Evolutionary conservation across 768 basidiomycete species (phyloP).

Genomic region (Chiua virens): DNA sequence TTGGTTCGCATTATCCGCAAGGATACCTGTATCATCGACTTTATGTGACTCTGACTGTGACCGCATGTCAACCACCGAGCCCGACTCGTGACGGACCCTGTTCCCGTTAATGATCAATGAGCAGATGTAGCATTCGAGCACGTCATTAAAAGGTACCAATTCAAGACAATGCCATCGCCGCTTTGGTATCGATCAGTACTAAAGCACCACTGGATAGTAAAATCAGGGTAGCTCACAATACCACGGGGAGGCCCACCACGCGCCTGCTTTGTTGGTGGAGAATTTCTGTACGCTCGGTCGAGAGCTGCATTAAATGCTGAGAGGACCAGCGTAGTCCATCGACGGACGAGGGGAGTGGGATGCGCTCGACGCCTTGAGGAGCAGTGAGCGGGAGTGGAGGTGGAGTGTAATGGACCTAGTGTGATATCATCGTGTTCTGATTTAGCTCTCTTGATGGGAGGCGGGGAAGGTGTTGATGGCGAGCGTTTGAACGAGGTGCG

Average conservation of each 20-base stretch:
- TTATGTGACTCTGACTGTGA: background rate
- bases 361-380: constrained; percentile 29
- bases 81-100: constrained; percentile 15
- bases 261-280: constrained; percentile 23
- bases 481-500: constrained; percentile 12
- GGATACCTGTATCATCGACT: background rate
- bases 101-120: constrained; percentile 12
- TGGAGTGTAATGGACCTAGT: background rate
- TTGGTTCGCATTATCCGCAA: background rate
- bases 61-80: background rate
- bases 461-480: constrained; percentile 1
- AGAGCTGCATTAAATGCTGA: constrained; percentile 12
- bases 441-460: constrained; percentile 21
- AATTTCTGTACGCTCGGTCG: constrained; percentile 13
- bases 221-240: constrained; percentile 21
- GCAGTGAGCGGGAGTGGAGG: constrained; percentile 21
- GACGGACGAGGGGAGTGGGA: constrained; percentile 13
- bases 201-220: background rate
- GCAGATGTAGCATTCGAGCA: background rate
- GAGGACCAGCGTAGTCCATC: constrained; percentile 10
- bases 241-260: constrained; percentile 24
- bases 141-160: constrained; percentile 22
- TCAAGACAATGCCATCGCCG: constrained; percentile 29
- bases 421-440: constrained; percentile 11
- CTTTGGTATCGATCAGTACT: constrained; percentile 15